Evolutionary conservation across 2,329 filamentous ascomycete genomes (phyloP), one percentile per base, ranked within the genome.

Genomic region (Fusarium kyushuense): DNA sequence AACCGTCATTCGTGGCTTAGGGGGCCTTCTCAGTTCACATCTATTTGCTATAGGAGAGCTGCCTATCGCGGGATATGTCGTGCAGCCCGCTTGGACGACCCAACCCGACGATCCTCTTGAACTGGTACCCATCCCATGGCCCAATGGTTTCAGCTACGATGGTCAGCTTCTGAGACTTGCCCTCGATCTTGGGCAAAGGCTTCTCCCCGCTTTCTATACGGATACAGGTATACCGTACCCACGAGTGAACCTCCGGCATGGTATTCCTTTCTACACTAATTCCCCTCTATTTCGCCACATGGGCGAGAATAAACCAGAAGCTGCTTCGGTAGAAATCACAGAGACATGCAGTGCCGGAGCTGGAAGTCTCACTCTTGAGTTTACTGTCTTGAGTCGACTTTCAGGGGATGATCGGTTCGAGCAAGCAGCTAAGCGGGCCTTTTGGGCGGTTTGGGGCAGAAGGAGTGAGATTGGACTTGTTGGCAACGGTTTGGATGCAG

Each of bases 291-390:
- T 96, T 70, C 83, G 84, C 35, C 83, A 85, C 56, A 76, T 84
- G 19, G 70, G 55, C 19, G 69, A 67, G 16, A 71, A 70, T n/a
- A 60, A 61, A 13, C 68, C 62, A 9, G 81, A 82, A 30, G 79
- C 84, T 40, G n/a, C 33, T 25, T 65, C 60, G 2, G 72, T 67
- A 35, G 95, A 99, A 77, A 90, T 96, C 46, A 98, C 96, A 1
- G 96, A 98, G 80, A 99, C 94, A 1, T 99, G 96, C 80, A 97
- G 93, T 76, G 96, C 96, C 2, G 96, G 96, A 42, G 96, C 96
- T n/a, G 96, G 94, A 54, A 98, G 94, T 77, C 83, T 99, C 27
- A 93, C 97, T 4, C 86, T 99, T 2, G 96, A 99, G 76, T 97
- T 98, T 71, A 92, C 94, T 1, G 93, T 94, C 0, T 84, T 99